Evolutionary conservation across 2,329 filamentous ascomycete species (phyloP), one percentile per base, ranked within the genome.

Genomic region (Dothideomycetidae sp.): DNA sequence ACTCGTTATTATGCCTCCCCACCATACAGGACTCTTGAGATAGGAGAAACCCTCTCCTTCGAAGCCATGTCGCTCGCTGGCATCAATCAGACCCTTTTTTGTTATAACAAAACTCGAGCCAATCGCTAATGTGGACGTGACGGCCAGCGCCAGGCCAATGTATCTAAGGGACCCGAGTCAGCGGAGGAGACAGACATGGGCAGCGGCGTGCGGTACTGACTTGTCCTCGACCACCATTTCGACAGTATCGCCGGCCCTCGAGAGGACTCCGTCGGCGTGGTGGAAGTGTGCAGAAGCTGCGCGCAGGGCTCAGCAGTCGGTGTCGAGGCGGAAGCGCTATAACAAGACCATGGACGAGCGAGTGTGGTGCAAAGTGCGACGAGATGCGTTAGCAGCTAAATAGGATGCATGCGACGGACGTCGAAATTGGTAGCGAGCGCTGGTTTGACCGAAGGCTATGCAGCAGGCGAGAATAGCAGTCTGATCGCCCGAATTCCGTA

Each of bases 61-160:
- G 55, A 96, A 98, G 33, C 90, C 92, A 63, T 94, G 86, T 51
- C 76, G 73, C 61, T 93, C 79, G 54, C 82, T 83, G 46, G 85
- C 83, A 60, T 93, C 81, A 59, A 86, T 84, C 49, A 98, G 71
- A 47, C 88, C 88, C 73, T 94, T 96, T 66, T 98, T 98, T 33
- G 92, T 98, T 53, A 98, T 94, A 49, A 98, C 88, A 60, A 98
- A 98, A 71, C 86, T 93, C 36, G 83, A 85, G 54, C 85, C 80
- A 61, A 85, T 85, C 46, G 78, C 78, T 54, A 83, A 63, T 49
- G 78, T 81, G 26, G 78, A 81, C 44, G 70, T 68, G 55, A 85
- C 76, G 67, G 80, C 80, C 59, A 85, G 62, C 43, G 72, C 73
- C 61, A 85, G 65, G 54, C 80, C 80, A 52, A 85, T 74, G 54